Percentiles rank a stretch among this genome's conserved stretches.
These are phyloP conservation scores for Xerocomellus dryophilus DNA, from an alignment of 768 basidiomycete genomes.

Conservation along the genomic window DNA sequence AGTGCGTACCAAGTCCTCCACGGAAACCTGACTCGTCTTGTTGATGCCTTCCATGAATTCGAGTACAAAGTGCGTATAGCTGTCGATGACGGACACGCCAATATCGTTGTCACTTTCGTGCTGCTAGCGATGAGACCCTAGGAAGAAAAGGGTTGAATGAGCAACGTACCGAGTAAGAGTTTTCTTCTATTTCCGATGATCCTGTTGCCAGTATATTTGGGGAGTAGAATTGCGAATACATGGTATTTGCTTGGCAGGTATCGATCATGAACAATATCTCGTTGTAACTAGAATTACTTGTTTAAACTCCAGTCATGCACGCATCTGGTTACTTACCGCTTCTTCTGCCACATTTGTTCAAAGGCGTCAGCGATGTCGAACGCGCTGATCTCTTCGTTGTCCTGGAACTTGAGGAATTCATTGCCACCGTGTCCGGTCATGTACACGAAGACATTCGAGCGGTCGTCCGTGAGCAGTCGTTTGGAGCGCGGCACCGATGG, in stretches of 20 bases:
- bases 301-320: not conserved
- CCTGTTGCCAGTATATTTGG: constrained; percentile 92
- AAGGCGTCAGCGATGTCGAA: constrained; percentile 98
- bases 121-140: constrained; percentile 37
- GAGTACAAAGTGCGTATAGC: constrained; percentile 88
- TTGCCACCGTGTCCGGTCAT: constrained; percentile 99
- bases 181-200: constrained; percentile 79
- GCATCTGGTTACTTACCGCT: constrained; percentile 50
- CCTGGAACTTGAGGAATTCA: constrained; percentile 98
- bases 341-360: constrained; percentile 98
- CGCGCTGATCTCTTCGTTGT: constrained; percentile 96
- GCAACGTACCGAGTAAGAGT: constrained; percentile 84
- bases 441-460: constrained; percentile 93
- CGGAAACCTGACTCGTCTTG: constrained; percentile 78
- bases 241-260: constrained; percentile 95
- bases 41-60: constrained; percentile 90
- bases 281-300: constrained; percentile 64
- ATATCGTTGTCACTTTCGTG: constrained; percentile 92
- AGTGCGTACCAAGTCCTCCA: constrained; percentile 76
- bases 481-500: constrained; percentile 87
- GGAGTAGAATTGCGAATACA: constrained; percentile 92
- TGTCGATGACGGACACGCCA: constrained; percentile 94
- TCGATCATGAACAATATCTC: constrained; percentile 98
- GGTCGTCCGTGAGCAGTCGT: constrained; percentile 84
- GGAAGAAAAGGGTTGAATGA: not conserved